Base-by-base conservation (phyloP, 1,139 yeast species). In the Saccharomyces hybrid region DNA sequence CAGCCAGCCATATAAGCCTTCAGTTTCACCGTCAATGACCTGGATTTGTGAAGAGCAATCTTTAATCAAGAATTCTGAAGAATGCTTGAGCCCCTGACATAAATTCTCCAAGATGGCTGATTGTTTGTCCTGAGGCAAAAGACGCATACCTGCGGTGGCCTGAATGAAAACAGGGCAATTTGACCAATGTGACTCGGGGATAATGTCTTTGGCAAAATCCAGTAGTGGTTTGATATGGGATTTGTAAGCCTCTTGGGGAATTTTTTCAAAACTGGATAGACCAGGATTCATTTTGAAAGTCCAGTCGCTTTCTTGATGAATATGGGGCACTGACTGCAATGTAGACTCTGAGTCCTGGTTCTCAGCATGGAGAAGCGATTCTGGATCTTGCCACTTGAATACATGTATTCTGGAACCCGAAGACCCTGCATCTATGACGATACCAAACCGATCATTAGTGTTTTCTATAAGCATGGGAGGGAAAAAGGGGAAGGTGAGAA, bases 81-180 rank as follows among this genome's bases (percentile, higher is more conserved):
- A 73, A 42, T 75, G 69, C 51, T 72, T 71, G 28, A 86, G 69
- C 2, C 74, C 68, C 4, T 70, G 56, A 65, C 93, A 86, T 0
- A 84, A 77, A 57, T 79, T 78, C n/a, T 72, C 60, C 47, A 86
- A 67, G 4, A 85, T 74, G 50, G 68, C 71, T 20, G 74, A 67
- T 57, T 80, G 80, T 31, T 77, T 75, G 50, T 73, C 70, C 44
- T 71, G 67, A 0, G 83, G 80, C 47, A 86, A 64, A 42, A 86
- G 69, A 61, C 95, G 75, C 91, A 86, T 86, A 1, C 95, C 95
- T 7, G 95, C 95, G 0, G 95, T 86, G 7, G 91, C 87, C 58
- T 84, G 79, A 2, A 86, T 79, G 62, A 82, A 86, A 1, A 86
- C 78, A 0, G 95, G 95, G 0, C 93, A 86, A 3, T 78, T 77